Percentiles rank a stretch among this genome's conserved stretches.
Evolutionary conservation across 768 basidiomycete species (phyloP).

Genomic region (Tephrocybe sp.): DNA sequence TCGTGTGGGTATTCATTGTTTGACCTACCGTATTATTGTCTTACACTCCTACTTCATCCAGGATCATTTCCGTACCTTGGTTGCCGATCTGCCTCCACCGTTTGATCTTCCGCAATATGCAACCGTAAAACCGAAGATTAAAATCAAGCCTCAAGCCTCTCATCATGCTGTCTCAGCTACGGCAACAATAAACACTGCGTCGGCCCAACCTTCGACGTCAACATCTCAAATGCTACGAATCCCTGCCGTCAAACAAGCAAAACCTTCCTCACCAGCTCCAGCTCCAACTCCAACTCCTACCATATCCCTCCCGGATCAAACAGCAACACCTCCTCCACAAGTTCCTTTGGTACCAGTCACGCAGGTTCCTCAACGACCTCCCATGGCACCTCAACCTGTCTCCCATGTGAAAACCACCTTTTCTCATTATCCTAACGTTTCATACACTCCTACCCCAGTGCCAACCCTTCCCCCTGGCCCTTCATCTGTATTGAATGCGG

Average conservation of each 20-base stretch:
- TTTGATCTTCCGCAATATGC: slow-evolving; percentile 62
- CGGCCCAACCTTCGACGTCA: slow-evolving; percentile 15
- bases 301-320: slow-evolving; percentile 20
- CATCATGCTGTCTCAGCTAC: slow-evolving; percentile 23
- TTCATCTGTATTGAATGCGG: slow-evolving; percentile 21
- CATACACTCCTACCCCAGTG: slow-evolving; percentile 36
- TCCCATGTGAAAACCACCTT: slow-evolving; percentile 32
- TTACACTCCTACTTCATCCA: slow-evolving; percentile 24
- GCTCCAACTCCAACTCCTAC: slow-evolving; percentile 16
- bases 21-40: slow-evolving; percentile 6
- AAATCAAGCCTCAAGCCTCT: slow-evolving; percentile 56
- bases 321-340: slow-evolving; percentile 22
- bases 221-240: slow-evolving; percentile 34
- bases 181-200: slow-evolving; percentile 13
- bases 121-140: slow-evolving; percentile 60
- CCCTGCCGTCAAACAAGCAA: slow-evolving; percentile 24
- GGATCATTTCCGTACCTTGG: slow-evolving; percentile 72
- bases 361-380: slow-evolving; percentile 19
- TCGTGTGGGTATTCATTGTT: slow-evolving; percentile 41
- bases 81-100: slow-evolving; percentile 75
- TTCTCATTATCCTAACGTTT: slow-evolving; percentile 54
- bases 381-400: slow-evolving; percentile 29
- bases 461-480: slow-evolving; percentile 19
- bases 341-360: slow-evolving; percentile 19
- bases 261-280: slow-evolving; percentile 13